Evolutionary conservation across 768 basidiomycete species (phyloP).

Genomic region (Naematelia aurantialba): DNA sequence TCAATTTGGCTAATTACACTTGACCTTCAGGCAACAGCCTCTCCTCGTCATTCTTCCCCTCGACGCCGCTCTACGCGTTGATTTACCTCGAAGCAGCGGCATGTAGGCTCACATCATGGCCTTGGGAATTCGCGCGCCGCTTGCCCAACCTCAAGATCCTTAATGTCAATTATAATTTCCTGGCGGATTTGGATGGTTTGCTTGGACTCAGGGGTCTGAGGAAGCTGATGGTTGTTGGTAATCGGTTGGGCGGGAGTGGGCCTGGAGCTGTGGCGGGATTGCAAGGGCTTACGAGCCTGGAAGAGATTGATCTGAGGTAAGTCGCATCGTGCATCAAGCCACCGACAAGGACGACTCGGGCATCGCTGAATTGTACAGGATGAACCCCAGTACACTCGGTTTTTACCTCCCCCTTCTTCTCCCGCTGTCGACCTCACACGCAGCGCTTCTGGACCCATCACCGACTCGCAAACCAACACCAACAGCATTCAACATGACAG

Average conservation of each 20-base stretch:
- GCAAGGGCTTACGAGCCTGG: conserved; percentile 69
- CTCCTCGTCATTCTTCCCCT: conserved; percentile 49
- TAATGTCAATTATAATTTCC: conserved; percentile 96
- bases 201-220: conserved; percentile 69
- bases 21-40: conserved; percentile 53
- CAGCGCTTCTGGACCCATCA: conserved; percentile 3
- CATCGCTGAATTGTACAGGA: conserved; percentile 52
- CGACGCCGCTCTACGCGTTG: conserved; percentile 73
- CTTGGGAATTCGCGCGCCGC: conserved; percentile 61
- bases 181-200: conserved; percentile 65
- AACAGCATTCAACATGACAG: conserved; percentile 17
- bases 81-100: conserved; percentile 87
- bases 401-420: conserved; percentile 90
- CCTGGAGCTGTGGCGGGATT: conserved; percentile 59
- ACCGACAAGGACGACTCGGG: background rate
- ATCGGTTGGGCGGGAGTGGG: conserved; percentile 62
- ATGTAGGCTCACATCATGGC: conserved; percentile 73
- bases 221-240: conserved; percentile 81
- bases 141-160: conserved; percentile 82
- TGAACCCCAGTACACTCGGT: conserved; percentile 95
- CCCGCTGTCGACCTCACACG: conserved; percentile 51
- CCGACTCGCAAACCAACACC: conserved; percentile 6
- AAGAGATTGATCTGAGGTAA: conserved; percentile 88
- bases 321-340: conserved; percentile 29
- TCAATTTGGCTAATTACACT: no score